Conservation (phyloP, 1,139 yeast genomes). For the Candida sojae region DNA sequence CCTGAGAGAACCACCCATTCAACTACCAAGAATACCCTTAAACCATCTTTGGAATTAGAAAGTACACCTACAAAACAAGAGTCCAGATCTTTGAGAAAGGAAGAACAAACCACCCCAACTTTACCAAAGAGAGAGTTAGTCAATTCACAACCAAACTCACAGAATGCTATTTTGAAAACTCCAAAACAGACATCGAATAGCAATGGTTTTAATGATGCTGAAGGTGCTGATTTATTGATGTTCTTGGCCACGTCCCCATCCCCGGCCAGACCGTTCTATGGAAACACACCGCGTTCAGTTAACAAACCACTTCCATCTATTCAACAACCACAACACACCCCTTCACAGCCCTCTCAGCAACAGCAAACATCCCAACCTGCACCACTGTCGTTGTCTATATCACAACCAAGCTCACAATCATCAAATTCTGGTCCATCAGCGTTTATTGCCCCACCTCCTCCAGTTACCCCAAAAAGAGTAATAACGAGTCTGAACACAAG, state of each 20-base stretch:
- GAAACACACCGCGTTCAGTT: slow-evolving; percentile 32
- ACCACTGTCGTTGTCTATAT: background rate
- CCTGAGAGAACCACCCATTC: slow-evolving; percentile 18
- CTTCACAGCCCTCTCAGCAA: slow-evolving; percentile 16
- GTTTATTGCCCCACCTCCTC: slow-evolving; percentile 46
- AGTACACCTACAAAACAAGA: slow-evolving; percentile 10
- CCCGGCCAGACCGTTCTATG: slow-evolving; percentile 51
- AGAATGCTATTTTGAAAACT: slow-evolving; percentile 26
- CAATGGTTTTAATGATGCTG: slow-evolving; percentile 49
- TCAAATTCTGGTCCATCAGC: slow-evolving; percentile 13
- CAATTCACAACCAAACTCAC: slow-evolving; percentile 1
- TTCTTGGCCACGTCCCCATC: slow-evolving; percentile 87
- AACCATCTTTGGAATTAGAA: slow-evolving; percentile 40
- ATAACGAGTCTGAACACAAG: slow-evolving; percentile 21
- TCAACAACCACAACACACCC: slow-evolving; percentile 8
- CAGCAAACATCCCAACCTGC: background rate
- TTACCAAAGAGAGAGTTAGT: slow-evolving; percentile 27
- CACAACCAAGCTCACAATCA: slow-evolving; percentile 5
- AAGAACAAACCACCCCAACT: slow-evolving; percentile 35
- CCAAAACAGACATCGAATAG: slow-evolving; percentile 22
- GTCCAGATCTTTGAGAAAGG: slow-evolving; percentile 10
- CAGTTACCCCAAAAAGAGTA: slow-evolving; percentile 46
- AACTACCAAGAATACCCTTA: slow-evolving; percentile 24
- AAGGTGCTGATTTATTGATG: slow-evolving; percentile 82
- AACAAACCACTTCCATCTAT: slow-evolving; percentile 8